Evolutionary conservation across 2,329 filamentous ascomycete species (phyloP).

Genomic region (Lanzia echinophila): DNA sequence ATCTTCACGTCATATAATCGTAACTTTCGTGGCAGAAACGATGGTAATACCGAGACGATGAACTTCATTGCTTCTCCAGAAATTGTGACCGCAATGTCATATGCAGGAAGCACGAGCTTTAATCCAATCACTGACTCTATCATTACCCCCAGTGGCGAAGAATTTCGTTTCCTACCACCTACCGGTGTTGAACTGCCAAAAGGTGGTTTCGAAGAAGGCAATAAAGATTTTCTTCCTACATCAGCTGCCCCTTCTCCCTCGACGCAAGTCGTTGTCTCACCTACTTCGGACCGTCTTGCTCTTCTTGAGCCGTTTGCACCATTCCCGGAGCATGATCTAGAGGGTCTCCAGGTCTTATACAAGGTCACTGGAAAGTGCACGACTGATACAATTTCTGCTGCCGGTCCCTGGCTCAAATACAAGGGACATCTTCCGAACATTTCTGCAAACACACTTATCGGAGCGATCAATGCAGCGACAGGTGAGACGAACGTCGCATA

Average conservation of each 20-base stretch:
- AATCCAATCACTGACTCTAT: slow-evolving; percentile 89
- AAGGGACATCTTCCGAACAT: slow-evolving; percentile 99
- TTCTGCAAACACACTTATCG: slow-evolving; percentile 93
- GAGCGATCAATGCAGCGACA: slow-evolving; percentile 85
- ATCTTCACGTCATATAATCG: slow-evolving; percentile 98
- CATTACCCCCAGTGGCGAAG: slow-evolving; percentile 68
- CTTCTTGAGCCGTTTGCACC: slow-evolving; percentile 82
- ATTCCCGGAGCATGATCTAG: slow-evolving; percentile 72
- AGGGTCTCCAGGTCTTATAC: slow-evolving; percentile 77
- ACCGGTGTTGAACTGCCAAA: slow-evolving; percentile 59
- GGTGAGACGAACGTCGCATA: slow-evolving; percentile 89
- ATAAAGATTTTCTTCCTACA: slow-evolving; percentile 65
- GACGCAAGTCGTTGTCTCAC: slow-evolving; percentile 70
- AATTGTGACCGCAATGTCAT: slow-evolving; percentile 92
- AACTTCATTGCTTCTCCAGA: slow-evolving; percentile 98
- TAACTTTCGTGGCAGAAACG: slow-evolving; percentile 95
- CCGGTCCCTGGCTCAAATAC: slow-evolving; percentile 97
- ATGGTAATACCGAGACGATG: slow-evolving; percentile 94
- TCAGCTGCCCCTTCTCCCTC: slow-evolving; percentile 64
- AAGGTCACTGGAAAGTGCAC: slow-evolving; percentile 98
- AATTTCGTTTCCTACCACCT: slow-evolving; percentile 80
- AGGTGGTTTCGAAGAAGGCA: slow-evolving; percentile 68
- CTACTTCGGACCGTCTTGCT: slow-evolving; percentile 83
- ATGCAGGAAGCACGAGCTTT: slow-evolving; percentile 87
- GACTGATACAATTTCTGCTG: slow-evolving; percentile 96